Base-by-base conservation (phyloP, 495 filamentous ascomycete species). In the Sordaria brevicollis region DNA sequence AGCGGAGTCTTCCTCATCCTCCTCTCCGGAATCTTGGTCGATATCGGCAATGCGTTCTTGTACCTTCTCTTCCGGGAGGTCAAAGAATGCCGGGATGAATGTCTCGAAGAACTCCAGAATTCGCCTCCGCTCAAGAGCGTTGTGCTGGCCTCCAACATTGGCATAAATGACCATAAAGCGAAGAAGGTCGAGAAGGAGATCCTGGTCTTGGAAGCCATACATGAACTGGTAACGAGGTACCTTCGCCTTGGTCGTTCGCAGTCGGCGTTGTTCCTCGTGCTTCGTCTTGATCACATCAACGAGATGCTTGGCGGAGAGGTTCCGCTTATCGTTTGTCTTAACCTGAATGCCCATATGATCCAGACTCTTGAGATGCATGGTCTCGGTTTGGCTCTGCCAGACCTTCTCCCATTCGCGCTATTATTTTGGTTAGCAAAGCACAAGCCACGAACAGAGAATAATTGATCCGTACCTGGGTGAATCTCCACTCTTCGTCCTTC, bases 361-460 rank as follows among this genome's bases (percentile, higher is more conserved):
- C 65, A 99, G 87, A 80, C 93, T 97, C 80, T 90, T 93, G 83
- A 94, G 94, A 80, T 97, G 97, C 77, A 94, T 92, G 71, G 89
- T 86, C 72, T 94, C 89, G 54, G 93, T 97, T 79, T 97, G 95
- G 69, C 90, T 89, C 69, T 93, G 92, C 96, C 96, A 99, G 29
- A 98, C 92, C 78, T 97, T 98, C 80, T 98, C 93, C 96, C 96
- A 99, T 76, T 98, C 96, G 31, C 95, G 92, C 86, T 92, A 69
- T 65, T 21, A 29, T n/a, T 8, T 9, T n/a, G 35, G 71, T 79
- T 38, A 77, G 73, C 65, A 66, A 34, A 15, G n/a, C 19, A 29
- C 13, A 39, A 69, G 31, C 33, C 10, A 41, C 19, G n/a, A 33
- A 29, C 25, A 35, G 10, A 35, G 29, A 9, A 29, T 17, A 9